Percentiles rank a stretch among this genome's conserved stretches.
Conservation (phyloP, 495 filamentous ascomycete genomes). For the Neurospora sp. region DNA sequence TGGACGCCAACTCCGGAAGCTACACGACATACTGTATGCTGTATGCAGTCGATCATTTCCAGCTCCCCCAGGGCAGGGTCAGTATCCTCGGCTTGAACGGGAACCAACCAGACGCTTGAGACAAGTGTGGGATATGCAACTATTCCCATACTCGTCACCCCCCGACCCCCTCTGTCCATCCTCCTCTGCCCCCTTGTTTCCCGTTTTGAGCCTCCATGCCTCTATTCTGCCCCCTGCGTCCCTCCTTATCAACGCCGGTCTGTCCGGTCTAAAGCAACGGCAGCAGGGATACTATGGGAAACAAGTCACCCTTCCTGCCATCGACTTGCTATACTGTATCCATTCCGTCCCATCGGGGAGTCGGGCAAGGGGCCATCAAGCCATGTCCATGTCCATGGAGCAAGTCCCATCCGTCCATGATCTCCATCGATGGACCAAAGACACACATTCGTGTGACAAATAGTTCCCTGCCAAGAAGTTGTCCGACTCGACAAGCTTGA, state of each 20-base stretch:
- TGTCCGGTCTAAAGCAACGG: background rate
- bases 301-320: background rate
- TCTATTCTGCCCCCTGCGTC: background rate
- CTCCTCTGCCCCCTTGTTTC: background rate
- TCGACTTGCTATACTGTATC: background rate
- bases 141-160: background rate
- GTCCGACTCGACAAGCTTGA: background rate
- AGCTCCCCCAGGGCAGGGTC: background rate
- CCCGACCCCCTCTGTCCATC: background rate
- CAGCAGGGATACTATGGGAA: background rate
- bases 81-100: background rate
- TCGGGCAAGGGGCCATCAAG: background rate
- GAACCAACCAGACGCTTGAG: background rate
- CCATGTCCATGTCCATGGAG: background rate
- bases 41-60: background rate
- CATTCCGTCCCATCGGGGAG: background rate
- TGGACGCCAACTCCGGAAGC: background rate
- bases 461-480: background rate
- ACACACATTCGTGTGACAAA: background rate
- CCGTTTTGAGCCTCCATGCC: background rate
- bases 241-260: background rate
- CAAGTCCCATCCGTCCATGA: background rate
- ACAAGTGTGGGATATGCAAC: background rate
- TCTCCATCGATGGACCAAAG: background rate
- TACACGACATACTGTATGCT: background rate